Base-by-base conservation (phyloP, 345 rosid genomes). In the Murraya paniculata region DNA sequence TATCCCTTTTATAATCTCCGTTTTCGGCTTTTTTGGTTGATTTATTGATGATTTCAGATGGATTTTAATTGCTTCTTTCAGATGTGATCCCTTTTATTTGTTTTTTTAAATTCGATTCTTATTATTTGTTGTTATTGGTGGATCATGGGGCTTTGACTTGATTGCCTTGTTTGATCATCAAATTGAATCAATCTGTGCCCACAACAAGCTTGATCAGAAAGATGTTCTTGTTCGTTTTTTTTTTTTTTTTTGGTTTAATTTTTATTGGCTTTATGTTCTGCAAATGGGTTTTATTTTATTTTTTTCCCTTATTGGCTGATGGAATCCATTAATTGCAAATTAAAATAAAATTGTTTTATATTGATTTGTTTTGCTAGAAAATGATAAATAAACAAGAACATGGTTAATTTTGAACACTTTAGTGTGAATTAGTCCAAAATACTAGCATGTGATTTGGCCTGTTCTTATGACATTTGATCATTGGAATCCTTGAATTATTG, bases 91-190 rank as follows among this genome's bases (percentile, higher is more conserved):
- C 57, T 28, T 5, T 18, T 61, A 11, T 30, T 27, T 59, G 21
- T 39, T 39, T 70, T 70, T 50, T 1, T 41, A 10, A 45, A 16
- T 36, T 36, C 7, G 21, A 27, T 41, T 39, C 30, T n/a, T 59
- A 53, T 11, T 35, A 25, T 33, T 64, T 53, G 21, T 64, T n/a
- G 31, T 75, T 21, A 16, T 48, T 64, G 61, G 24, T 64, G 71
- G 61, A 64, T 75, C 78, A 64, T 50, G 30, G 62, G 35, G 22
- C 38, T 45, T 75, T 22, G 30, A 62, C 30, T 64, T 74, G 36
- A 74, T 74, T 41, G 69, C 35, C 7, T 22, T 75, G 35, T 75
- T 28, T 75, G 78, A 64, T 48, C 61, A 45, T 48, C 28, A 62
- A 59, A 56, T 35, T 57, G 31, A n/a, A 27, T 38, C 35, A 9